Evolutionary conservation across 441 rosid genomes (phyloP).

Genomic region (Populus hybrid): DNA sequence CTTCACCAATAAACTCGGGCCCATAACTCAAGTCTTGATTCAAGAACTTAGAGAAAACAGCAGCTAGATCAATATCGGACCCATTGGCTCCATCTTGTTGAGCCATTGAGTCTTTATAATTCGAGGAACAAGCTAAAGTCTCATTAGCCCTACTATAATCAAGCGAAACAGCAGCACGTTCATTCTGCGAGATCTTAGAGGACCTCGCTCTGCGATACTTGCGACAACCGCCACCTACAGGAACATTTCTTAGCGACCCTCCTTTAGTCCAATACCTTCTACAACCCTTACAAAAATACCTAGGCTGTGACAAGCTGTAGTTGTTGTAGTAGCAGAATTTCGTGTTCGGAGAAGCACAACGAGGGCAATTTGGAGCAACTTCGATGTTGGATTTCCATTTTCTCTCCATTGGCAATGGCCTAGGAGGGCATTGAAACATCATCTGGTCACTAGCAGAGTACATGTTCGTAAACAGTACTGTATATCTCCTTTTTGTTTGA

Average conservation of each 20-base stretch:
- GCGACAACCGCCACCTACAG: constrained; percentile 61
- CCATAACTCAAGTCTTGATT: constrained; percentile 24
- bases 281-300: constrained; percentile 66
- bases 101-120: not conserved
- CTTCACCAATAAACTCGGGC: constrained; percentile 6
- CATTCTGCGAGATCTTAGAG: constrained; percentile 18
- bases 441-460: constrained; percentile 21
- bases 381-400: constrained; percentile 34
- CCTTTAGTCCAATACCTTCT: too few relatives aligned
- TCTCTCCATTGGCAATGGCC: constrained; percentile 19
- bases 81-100: constrained; percentile 1
- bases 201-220: constrained; percentile 43
- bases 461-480: constrained; percentile 4
- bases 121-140: constrained; percentile 5
- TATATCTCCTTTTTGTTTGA: not conserved
- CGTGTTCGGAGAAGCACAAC: constrained; percentile 59
- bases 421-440: constrained; percentile 22
- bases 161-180: not conserved
- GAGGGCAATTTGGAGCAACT: constrained; percentile 55
- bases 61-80: constrained; percentile 52
- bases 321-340: constrained; percentile 68
- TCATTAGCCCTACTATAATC: not conserved
- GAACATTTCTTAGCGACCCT: constrained; percentile 57
- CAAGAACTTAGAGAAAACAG: constrained; percentile 55
- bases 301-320: constrained; percentile 63